Conservation (phyloP, 768 basidiomycete genomes). For the Rhizopogon vinicolor region DNA sequence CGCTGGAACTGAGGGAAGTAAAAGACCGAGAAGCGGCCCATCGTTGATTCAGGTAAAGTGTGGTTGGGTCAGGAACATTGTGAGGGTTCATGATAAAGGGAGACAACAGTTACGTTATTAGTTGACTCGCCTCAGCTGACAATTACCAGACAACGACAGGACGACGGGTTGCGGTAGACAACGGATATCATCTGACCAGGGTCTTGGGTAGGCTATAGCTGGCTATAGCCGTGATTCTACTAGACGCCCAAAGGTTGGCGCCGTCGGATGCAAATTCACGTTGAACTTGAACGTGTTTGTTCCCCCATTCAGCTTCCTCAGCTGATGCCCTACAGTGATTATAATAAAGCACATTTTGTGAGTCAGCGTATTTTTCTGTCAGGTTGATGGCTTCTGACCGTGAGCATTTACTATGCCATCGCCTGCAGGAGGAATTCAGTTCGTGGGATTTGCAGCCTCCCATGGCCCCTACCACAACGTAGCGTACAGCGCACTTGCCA, state of each 20-base stretch:
- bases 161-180: background rate
- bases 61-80: slow-evolving; percentile 15
- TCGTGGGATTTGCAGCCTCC: background rate
- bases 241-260: background rate
- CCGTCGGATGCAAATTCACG: background rate
- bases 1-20: slow-evolving; percentile 8
- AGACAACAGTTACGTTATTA: slow-evolving; percentile 25
- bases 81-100: slow-evolving; percentile 13
- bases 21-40: slow-evolving; percentile 9
- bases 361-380: background rate
- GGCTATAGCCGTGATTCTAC: background rate
- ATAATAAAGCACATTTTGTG: background rate
- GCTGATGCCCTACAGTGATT: background rate
- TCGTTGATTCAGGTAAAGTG: slow-evolving; percentile 12
- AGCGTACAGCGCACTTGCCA: slow-evolving; percentile 1
- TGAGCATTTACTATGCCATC: background rate
- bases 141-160: slow-evolving; percentile 3
- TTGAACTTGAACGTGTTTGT: too few species aligned
- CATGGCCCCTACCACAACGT: background rate
- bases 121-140: slow-evolving; percentile 16
- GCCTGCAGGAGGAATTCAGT: background rate
- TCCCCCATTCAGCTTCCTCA: background rate
- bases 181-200: slow-evolving; percentile 2
- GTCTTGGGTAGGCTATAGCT: slow-evolving; percentile 6
- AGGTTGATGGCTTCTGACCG: background rate